Conservation (phyloP, 1,139 yeast species). For the Candida neerlandica region DNA sequence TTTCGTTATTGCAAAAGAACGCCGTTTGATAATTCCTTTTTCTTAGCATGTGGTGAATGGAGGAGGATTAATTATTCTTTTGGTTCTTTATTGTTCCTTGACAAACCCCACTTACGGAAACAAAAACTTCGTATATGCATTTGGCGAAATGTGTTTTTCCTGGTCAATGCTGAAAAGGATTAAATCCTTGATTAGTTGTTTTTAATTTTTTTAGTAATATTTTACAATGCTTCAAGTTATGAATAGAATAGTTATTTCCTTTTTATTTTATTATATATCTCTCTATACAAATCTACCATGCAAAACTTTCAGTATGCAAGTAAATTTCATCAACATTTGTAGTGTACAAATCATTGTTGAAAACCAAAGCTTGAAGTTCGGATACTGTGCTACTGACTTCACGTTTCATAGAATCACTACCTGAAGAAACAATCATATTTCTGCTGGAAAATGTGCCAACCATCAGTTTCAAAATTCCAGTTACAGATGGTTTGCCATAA, state of each 20-base stretch:
- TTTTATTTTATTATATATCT: neutral
- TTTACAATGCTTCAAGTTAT: neutral
- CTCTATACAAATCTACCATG: slow-evolving; percentile 41
- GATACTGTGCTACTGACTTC: slow-evolving; percentile 51
- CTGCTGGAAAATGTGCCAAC: slow-evolving; percentile 30
- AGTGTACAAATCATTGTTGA: slow-evolving; percentile 30
- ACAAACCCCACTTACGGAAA: neutral
- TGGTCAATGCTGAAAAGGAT: too few relatives aligned
- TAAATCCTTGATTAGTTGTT: neutral
- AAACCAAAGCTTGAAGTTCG: slow-evolving; percentile 31
- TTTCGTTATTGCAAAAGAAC: too few relatives aligned
- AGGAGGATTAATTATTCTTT: neutral
- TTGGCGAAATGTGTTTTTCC: neutral
- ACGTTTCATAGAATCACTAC: slow-evolving; percentile 47
- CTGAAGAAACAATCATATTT: slow-evolving; percentile 54
- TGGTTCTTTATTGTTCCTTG: neutral
- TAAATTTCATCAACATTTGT: slow-evolving; percentile 50
- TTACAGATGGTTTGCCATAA: slow-evolving; percentile 38
- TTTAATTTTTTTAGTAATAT: neutral
- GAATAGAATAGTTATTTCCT: neutral
- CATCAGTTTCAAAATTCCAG: slow-evolving; percentile 22
- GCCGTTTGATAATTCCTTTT: neutral
- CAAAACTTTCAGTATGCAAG: slow-evolving; percentile 61
- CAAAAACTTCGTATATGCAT: neutral
- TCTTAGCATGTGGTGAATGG: neutral